Evolutionary conservation across 768 basidiomycete genomes (phyloP).

Genomic region (Lyophyllum decastes): DNA sequence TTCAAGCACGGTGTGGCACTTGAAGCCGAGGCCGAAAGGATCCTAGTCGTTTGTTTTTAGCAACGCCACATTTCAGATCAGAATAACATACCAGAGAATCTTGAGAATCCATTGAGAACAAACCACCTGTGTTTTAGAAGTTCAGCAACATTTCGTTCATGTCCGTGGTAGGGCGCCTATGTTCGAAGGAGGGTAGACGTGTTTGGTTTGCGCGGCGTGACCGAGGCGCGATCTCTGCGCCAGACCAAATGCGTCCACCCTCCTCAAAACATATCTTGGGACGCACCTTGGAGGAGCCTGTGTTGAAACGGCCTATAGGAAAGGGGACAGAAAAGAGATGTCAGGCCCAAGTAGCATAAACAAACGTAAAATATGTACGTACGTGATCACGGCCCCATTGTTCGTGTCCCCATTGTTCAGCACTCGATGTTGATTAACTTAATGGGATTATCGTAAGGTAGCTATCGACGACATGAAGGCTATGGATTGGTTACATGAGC

Average conservation of each 20-base stretch:
- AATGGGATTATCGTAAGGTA: too few relatives aligned
- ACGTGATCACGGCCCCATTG: neutral
- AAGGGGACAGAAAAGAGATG: neutral
- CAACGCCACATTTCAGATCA: neutral
- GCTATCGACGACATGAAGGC: too few relatives aligned
- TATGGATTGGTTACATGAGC: neutral
- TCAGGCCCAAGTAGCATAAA: neutral
- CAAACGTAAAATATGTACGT: neutral
- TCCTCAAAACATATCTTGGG: too few relatives aligned
- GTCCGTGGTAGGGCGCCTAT: neutral
- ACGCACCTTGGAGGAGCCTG: too few relatives aligned
- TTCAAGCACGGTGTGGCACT: neutral
- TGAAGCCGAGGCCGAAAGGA: neutral
- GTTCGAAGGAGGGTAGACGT: too few relatives aligned
- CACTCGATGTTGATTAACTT: neutral
- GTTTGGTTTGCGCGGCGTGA: too few relatives aligned
- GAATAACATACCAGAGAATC: neutral
- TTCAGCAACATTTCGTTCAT: neutral
- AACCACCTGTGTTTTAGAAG: neutral
- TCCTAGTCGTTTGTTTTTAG: neutral
- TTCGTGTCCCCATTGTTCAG: neutral
- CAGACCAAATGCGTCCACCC: too few relatives aligned
- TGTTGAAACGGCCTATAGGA: neutral
- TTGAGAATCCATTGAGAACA: neutral
- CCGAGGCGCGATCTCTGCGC: too few relatives aligned